Conservation (phyloP, 495 filamentous ascomycete genomes). For the Cairneyella variabilis region DNA sequence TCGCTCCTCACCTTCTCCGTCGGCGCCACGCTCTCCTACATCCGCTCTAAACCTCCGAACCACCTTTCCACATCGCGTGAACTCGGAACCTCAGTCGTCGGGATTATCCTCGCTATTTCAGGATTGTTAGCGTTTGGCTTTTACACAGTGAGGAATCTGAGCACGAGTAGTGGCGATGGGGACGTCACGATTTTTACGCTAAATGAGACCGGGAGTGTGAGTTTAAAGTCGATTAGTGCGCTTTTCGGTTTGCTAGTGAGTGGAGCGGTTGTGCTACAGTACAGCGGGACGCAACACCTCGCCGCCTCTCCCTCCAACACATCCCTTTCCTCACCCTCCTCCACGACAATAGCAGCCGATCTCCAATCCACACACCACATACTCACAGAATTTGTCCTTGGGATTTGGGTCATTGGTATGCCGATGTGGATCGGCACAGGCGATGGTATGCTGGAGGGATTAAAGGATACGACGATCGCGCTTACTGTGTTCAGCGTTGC, state of each 20-base stretch:
- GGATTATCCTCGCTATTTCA: constrained; percentile 8
- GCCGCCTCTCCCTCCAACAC: neutral
- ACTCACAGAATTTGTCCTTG: constrained; percentile 6
- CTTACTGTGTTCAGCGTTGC: constrained; percentile 11
- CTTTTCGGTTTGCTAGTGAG: constrained; percentile 15
- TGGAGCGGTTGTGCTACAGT: constrained; percentile 5
- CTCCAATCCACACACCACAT: neutral
- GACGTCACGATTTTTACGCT: neutral
- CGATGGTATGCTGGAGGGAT: neutral
- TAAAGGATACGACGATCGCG: constrained; percentile 17
- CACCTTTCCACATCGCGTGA: neutral
- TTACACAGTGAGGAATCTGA: constrained; percentile 6
- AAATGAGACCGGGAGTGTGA: neutral
- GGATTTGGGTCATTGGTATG: constrained; percentile 16
- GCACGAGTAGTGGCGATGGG: neutral
- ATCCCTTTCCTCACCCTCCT: neutral
- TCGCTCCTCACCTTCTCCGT: constrained; percentile 5
- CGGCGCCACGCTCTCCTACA: neutral
- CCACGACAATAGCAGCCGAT: neutral
- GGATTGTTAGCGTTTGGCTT: constrained; percentile 18
- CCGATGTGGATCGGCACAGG: constrained; percentile 6
- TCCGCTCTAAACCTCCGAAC: neutral
- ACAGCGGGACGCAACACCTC: neutral
- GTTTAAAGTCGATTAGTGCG: neutral
- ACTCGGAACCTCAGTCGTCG: neutral